These are phyloP conservation scores for Talaromyces piceae DNA, from an alignment of 2,329 filamentous ascomycete genomes.

Conservation along the genomic window DNA sequence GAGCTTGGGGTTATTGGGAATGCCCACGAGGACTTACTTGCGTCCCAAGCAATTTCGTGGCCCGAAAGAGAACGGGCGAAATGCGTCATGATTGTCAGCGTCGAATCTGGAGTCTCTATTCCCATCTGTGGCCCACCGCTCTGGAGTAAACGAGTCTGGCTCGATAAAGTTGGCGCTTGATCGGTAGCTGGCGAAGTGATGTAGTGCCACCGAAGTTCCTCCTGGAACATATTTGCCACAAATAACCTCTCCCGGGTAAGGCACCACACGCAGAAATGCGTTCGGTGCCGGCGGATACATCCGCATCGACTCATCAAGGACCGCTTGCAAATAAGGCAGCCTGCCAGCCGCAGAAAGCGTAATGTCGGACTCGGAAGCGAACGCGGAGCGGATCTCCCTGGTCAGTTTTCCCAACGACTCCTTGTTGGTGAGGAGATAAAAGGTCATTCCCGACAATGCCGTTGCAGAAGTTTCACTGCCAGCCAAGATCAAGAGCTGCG, in stretches of 20 bases:
- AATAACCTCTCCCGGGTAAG: slow-evolving; percentile 9
- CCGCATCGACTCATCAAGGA: slow-evolving; percentile 40
- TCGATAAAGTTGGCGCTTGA: slow-evolving; percentile 40
- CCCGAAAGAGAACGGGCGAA: slow-evolving; percentile 45
- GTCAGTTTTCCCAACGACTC: slow-evolving; percentile 14
- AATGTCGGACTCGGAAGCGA: slow-evolving; percentile 24
- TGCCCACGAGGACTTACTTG: slow-evolving; percentile 32
- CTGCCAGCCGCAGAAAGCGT: slow-evolving; percentile 16
- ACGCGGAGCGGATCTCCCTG: slow-evolving; percentile 19
- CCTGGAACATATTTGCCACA: slow-evolving; percentile 21
- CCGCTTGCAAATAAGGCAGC: slow-evolving; percentile 36
- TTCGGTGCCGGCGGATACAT: slow-evolving; percentile 33
- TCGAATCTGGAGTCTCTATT: slow-evolving; percentile 24
- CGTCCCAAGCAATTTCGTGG: slow-evolving; percentile 46
- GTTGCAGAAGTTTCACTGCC: slow-evolving; percentile 37
- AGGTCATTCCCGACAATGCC: slow-evolving; percentile 30
- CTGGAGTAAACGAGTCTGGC: slow-evolving; percentile 41
- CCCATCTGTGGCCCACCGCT: slow-evolving; percentile 26
- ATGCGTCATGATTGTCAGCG: slow-evolving; percentile 36
- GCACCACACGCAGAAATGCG: slow-evolving; percentile 16
- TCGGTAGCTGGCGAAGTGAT: slow-evolving; percentile 42
- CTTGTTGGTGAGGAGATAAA: slow-evolving; percentile 19
- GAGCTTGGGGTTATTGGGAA: background rate
- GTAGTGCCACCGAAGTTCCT: slow-evolving; percentile 36
- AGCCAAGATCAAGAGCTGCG: slow-evolving; percentile 25